phyloP scores from a whole-genome alignment of 148 eudicot genomes.

The Oxyria digyna region DNA sequence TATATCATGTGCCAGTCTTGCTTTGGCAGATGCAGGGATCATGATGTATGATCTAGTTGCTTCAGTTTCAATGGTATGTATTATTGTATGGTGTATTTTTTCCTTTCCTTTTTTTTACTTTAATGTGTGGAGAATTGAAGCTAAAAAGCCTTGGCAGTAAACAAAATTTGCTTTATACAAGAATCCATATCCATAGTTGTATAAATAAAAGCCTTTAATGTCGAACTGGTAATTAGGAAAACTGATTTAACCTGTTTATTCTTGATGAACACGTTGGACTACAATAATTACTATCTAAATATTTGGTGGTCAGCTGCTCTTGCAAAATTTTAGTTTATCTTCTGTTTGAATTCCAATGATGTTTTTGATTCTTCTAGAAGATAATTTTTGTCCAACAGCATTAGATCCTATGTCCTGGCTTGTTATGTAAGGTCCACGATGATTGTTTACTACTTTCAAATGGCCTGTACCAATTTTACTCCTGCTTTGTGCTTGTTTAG shows the following conservation, averaged over 20 bases:
- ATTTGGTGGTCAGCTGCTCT: neutral
- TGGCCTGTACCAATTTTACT: neutral
- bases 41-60: constrained; percentile 88
- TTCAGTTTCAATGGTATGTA: constrained; percentile 85
- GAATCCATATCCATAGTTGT: neutral
- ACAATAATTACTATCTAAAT: neutral
- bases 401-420: neutral
- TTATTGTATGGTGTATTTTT: neutral
- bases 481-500: neutral
- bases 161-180: neutral
- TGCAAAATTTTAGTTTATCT: neutral
- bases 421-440: neutral
- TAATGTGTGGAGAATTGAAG: neutral
- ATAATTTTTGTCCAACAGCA: neutral
- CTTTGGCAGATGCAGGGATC: constrained; percentile 96
- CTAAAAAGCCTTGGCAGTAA: neutral
- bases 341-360: neutral
- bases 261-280: neutral
- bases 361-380: neutral
- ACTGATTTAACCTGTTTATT: neutral
- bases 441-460: neutral
- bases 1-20: constrained; percentile 95
- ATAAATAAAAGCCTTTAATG: neutral
- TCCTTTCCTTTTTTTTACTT: neutral
- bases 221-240: neutral